Evolutionary conservation across 495 filamentous ascomycete species (phyloP).

Genomic region (Aspergillus carlsbadensis): DNA sequence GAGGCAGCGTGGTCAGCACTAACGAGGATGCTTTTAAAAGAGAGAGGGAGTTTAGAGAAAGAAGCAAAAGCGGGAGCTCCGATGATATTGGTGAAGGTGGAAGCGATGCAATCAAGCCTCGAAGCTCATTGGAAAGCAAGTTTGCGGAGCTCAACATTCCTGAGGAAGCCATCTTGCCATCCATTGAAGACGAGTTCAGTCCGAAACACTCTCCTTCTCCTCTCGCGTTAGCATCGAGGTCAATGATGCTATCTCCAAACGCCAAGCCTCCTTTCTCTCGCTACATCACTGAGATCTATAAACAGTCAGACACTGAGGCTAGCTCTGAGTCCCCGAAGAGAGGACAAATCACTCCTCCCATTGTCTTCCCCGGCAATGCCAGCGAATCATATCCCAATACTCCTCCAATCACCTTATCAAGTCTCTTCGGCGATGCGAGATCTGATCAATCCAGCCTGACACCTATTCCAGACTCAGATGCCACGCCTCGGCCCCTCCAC

Average conservation of each 20-base stretch:
- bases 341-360: constrained; percentile 39
- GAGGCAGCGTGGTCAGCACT: constrained; percentile 72
- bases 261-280: constrained; percentile 17
- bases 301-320: constrained; percentile 12
- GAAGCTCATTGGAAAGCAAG: constrained; percentile 31
- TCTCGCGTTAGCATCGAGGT: constrained; percentile 10
- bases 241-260: neutral
- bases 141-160: constrained; percentile 42
- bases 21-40: constrained; percentile 44
- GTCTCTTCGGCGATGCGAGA: constrained; percentile 1
- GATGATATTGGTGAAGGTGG: constrained; percentile 23
- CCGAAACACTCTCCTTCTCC: constrained; percentile 23
- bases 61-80: constrained; percentile 25
- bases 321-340: constrained; percentile 13
- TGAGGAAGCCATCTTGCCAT: constrained; percentile 33
- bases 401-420: constrained; percentile 26
- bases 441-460: constrained; percentile 21
- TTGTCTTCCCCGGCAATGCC: constrained; percentile 15
- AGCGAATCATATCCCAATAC: constrained; percentile 26
- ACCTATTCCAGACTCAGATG: constrained; percentile 33
- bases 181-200: constrained; percentile 29
- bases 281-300: constrained; percentile 26
- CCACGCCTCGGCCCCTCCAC: constrained; percentile 40
- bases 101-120: constrained; percentile 26
- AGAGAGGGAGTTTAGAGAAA: constrained; percentile 33